Evolutionary conservation across 1,284 basidiomycete species (phyloP), one percentile per base, ranked within the genome.

Genomic region (Amylostereum chailletii): DNA sequence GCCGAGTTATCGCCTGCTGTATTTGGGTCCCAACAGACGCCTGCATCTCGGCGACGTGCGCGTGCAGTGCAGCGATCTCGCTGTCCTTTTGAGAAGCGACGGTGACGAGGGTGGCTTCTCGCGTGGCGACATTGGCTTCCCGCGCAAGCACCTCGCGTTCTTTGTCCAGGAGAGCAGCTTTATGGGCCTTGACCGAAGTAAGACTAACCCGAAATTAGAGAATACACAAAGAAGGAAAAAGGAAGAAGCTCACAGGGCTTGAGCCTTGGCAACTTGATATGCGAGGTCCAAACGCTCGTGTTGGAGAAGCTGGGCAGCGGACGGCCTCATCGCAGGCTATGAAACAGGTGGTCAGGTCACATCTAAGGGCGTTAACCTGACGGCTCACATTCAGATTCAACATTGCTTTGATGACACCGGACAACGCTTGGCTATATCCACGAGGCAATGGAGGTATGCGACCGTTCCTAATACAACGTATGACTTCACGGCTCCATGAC

Each of bases 391-490:
- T 91, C 30, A 91, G 71, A 60, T 83, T 90, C 4, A 94, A 67
- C 92, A 94, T 94, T 0, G 84, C 75, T 62, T 88, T 90, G 60
- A 94, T 91, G 50, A 86, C 75, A n/a, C 73, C 72, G 4, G 76
- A 73, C 32, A 94, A 65, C 2, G 81, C 71, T 50, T 82, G 79
- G 10, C 87, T 90, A 62, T 94, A 94, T 2, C 82, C 81, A 55
- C 83, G 76, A 0, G 91, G 92, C 46, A 95, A 66, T 9, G 88
- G 87, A 9, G 92, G 92, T 62, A 94, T 90, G 27, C 88, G 81
- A 10, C 88, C 90, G 56, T 89, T 90, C 49, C 83, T 86, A 53
- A 4, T 34, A 19, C 3, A 1, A 6, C 6, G 7, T n/a, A n/a
- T 40, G 7, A 45, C 32, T n/a, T 49, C 5, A 6, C 29, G 5